phyloP scores from a whole-genome alignment of 352 stramenopile genomes.

The Pythium dissimile region DNA sequence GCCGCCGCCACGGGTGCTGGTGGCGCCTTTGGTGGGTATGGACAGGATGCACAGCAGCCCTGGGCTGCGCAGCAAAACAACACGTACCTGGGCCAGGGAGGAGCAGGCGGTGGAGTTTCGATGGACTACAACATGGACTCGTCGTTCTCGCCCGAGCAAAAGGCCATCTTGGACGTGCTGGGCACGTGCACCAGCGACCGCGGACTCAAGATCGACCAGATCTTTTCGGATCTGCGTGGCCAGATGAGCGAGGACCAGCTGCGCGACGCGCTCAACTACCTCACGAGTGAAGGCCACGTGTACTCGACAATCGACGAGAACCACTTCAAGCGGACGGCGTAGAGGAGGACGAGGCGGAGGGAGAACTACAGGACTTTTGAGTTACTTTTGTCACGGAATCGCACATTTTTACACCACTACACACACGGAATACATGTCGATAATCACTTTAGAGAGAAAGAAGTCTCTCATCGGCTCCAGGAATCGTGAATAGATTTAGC shows the following conservation, averaged over 20 bases:
- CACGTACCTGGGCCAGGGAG: slow-evolving; percentile 28
- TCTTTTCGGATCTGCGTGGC: slow-evolving; percentile 55
- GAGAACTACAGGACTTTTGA: too few relatives aligned
- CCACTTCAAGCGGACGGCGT: slow-evolving; percentile 87
- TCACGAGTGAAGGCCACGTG: slow-evolving; percentile 86
- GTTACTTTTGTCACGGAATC: too few relatives aligned
- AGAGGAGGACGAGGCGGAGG: slow-evolving; percentile 54
- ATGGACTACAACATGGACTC: slow-evolving; percentile 77
- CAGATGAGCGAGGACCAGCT: slow-evolving; percentile 68
- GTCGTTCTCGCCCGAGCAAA: slow-evolving; percentile 73
- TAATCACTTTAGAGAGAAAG: too few relatives aligned
- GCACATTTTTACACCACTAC: too few relatives aligned
- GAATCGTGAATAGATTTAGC: too few relatives aligned
- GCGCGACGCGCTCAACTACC: slow-evolving; percentile 67
- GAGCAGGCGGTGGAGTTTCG: slow-evolving; percentile 11
- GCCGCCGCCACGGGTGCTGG: slow-evolving; percentile 4
- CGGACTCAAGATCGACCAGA: slow-evolving; percentile 79
- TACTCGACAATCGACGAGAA: slow-evolving; percentile 92
- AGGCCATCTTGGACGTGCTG: slow-evolving; percentile 76
- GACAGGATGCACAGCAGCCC: slow-evolving; percentile 17
- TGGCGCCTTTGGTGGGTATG: slow-evolving; percentile 18
- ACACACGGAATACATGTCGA: too few relatives aligned
- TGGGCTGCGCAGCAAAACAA: slow-evolving; percentile 23
- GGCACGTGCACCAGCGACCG: slow-evolving; percentile 65
- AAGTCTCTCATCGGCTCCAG: too few relatives aligned